Conservation (phyloP, 2,329 filamentous ascomycete species). For the Fonsecaea multimorphosa region DNA sequence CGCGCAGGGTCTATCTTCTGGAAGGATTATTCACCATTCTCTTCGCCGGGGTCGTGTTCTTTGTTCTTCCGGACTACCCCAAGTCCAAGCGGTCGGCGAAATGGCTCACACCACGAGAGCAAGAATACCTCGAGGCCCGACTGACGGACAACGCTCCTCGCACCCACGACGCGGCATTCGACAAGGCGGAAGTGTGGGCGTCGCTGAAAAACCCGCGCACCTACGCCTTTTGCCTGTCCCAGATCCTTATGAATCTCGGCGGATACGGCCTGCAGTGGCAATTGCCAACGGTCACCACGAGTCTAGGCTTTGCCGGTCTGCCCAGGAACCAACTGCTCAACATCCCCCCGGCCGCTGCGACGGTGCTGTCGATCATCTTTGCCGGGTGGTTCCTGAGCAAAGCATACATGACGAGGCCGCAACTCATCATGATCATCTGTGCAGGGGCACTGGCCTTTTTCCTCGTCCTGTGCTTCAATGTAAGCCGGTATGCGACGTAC, state of each 20-base stretch:
- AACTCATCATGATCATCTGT: slow-evolving; percentile 51
- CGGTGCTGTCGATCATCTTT: slow-evolving; percentile 49
- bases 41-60: slow-evolving; percentile 48
- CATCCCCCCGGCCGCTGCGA: slow-evolving; percentile 54
- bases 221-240: slow-evolving; percentile 56
- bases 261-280: slow-evolving; percentile 54
- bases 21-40: slow-evolving; percentile 53
- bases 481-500: slow-evolving; percentile 51
- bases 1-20: slow-evolving; percentile 51
- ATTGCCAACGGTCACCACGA: slow-evolving; percentile 51
- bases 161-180: slow-evolving; percentile 50
- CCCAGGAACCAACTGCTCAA: slow-evolving; percentile 55
- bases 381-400: slow-evolving; percentile 50
- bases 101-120: slow-evolving; percentile 56
- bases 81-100: slow-evolving; percentile 51
- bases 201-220: slow-evolving; percentile 51
- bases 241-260: slow-evolving; percentile 56
- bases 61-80: slow-evolving; percentile 54
- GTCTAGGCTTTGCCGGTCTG: slow-evolving; percentile 51
- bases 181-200: slow-evolving; percentile 47
- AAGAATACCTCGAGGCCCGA: slow-evolving; percentile 57
- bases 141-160: slow-evolving; percentile 52
- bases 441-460: slow-evolving; percentile 53
- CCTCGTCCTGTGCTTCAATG: slow-evolving; percentile 51
- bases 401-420: slow-evolving; percentile 50